Base-by-base conservation (phyloP, 176 grass and related monocot species). In the Triticum timopheevii region DNA sequence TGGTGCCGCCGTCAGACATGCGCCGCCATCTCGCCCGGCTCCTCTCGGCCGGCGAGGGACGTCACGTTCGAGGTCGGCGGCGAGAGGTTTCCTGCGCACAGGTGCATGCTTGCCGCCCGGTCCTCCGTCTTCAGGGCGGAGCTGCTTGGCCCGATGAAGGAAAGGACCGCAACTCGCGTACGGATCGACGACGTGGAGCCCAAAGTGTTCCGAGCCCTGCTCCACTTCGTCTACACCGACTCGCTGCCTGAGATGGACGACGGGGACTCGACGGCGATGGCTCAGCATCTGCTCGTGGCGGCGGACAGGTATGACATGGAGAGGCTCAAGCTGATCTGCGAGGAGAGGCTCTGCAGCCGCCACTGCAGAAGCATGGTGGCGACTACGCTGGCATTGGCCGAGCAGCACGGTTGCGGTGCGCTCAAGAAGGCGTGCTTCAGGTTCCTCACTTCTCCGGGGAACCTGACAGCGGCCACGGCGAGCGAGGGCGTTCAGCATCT, bases 241-340 rank as follows among this genome's bases (percentile, higher is more conserved):
- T 19, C 78, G 3, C 2, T 86, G 20, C 77, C 86, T 17, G 76
- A 72, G 10, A 69, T 81, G 0, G 61, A 45, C 1, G 68, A 79
- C 2, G 16, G 24, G 0, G 80, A 76, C 2, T 4, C 54, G 16
- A 10, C 15, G 0, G 76, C 44, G 13, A 69, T 89, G 78, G 9
- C 71, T 24, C 90, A 89, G 40, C 87, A 89, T 75, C 65, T 89
- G 39, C 23, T 92, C 3, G 78, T 83, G 38, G 90, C 87, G 3
- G 87, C 87, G 7, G 87, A 92, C 22, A 85, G 83, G 23, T 92
- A 89, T 33, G 30, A 47, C 31, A 9, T 92, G 67, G 64, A 86
- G 24, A 72, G 87, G 15, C 74, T 92, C 13, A 92, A 89, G 45
- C 16, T 78, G 77, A 86, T 92, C 12, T 92, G 87, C 35, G 87